A percentile compares a stretch with the other conserved stretches of the same genome.
phyloP scores from a whole-genome alignment of 345 rosid species.

The Cardamine occulta region DNA sequence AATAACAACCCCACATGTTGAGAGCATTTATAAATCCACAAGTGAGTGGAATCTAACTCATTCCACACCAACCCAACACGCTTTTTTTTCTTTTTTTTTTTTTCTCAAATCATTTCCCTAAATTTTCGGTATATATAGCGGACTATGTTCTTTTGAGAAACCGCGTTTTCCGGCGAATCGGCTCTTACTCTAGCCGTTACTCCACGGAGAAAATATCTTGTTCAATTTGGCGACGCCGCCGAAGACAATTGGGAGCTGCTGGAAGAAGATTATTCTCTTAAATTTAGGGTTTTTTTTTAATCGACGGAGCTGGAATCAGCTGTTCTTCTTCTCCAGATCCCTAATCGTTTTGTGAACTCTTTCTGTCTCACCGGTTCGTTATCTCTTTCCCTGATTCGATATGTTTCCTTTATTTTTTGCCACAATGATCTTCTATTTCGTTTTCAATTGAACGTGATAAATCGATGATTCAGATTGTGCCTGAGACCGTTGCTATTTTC shows the following conservation, averaged over 20 bases:
- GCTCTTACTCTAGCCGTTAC: slow-evolving; percentile 26
- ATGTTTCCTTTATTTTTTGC: slow-evolving; percentile 23
- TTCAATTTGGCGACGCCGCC: slow-evolving; percentile 15
- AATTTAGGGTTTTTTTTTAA: not conserved
- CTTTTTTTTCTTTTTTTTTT: not conserved
- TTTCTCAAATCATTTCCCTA: not conserved
- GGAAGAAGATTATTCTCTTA: not conserved
- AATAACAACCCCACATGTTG: slow-evolving; percentile 24
- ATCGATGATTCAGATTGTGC: slow-evolving; percentile 3
- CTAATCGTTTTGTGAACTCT: not conserved
- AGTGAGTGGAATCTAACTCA: slow-evolving; percentile 19
- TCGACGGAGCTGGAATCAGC: slow-evolving; percentile 31
- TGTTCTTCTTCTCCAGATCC: slow-evolving; percentile 38
- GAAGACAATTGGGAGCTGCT: not conserved
- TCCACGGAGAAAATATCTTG: slow-evolving; percentile 21
- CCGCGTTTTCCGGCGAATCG: slow-evolving; percentile 38
- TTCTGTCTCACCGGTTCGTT: slow-evolving; percentile 29
- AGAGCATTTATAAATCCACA: slow-evolving; percentile 7
- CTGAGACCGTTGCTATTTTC: not conserved
- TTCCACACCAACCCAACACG: slow-evolving; percentile 27
- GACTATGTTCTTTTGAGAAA: slow-evolving; percentile 31
- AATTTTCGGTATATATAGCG: slow-evolving; percentile 30
- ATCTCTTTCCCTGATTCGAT: slow-evolving; percentile 25
- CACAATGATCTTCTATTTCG: not conserved
- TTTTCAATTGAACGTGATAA: not conserved